Percentiles rank a stretch among this genome's conserved stretches.
Evolutionary conservation across 2,329 filamentous ascomycete species (phyloP).

Genomic region (Ophiostoma sp.): DNA sequence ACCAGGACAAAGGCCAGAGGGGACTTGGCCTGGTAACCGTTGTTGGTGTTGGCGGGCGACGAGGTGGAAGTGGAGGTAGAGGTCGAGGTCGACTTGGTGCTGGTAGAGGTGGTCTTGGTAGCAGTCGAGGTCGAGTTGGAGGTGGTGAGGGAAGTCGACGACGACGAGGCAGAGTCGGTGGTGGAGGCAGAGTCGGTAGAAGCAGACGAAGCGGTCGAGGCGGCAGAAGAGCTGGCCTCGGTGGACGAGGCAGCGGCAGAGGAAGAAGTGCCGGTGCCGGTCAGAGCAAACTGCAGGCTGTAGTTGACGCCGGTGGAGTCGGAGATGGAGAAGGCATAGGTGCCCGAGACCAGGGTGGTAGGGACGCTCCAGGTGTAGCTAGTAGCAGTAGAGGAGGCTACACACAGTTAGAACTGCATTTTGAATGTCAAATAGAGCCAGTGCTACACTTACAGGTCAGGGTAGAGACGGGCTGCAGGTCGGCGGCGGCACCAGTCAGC

Average conservation of each 20-base stretch:
- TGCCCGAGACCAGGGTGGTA: constrained; percentile 36
- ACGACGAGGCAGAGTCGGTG: constrained; percentile 11
- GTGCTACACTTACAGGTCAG: constrained; percentile 36
- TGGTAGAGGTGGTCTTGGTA: constrained; percentile 22
- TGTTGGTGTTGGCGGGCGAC: constrained; percentile 33
- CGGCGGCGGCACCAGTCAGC: constrained; percentile 35
- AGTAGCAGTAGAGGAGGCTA: constrained; percentile 35
- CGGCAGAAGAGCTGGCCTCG: not conserved
- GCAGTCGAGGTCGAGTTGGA: constrained; percentile 19
- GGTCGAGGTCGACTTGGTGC: constrained; percentile 21
- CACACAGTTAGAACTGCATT: constrained; percentile 17
- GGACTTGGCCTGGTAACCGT: constrained; percentile 37
- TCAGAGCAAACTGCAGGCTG: constrained; percentile 38
- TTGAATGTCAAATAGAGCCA: not conserved
- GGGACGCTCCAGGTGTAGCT: constrained; percentile 40
- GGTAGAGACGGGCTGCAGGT: constrained; percentile 36
- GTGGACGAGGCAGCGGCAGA: constrained; percentile 25
- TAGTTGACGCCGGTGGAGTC: constrained; percentile 42
- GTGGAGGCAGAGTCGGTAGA: not conserved
- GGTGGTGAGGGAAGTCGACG: not conserved
- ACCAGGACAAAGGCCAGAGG: constrained; percentile 40
- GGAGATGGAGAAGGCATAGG: constrained; percentile 44
- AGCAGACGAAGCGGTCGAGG: not conserved
- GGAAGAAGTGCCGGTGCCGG: constrained; percentile 25
- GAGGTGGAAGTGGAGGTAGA: constrained; percentile 26